phyloP scores from a whole-genome alignment of 2,329 filamentous ascomycete species.

The Aquanectria penicillioides region DNA sequence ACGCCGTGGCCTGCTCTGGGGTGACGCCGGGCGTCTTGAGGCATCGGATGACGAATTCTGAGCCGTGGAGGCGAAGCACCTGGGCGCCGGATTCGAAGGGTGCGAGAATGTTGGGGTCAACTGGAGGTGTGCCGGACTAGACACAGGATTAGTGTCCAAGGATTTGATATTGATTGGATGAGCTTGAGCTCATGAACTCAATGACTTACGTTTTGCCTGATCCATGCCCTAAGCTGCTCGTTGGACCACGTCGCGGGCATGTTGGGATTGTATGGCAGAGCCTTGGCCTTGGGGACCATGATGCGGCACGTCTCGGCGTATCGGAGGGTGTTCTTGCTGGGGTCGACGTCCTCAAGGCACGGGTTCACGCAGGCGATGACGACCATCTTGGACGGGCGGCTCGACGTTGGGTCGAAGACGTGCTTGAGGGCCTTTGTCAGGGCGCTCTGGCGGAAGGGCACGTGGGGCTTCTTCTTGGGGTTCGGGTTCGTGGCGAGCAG shows the following conservation, averaged over 20 bases:
- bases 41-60: conserved; percentile 54
- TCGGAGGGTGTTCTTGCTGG: conserved; percentile 59
- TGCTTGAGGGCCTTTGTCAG: conserved; percentile 46
- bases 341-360: conserved; percentile 53
- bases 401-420: conserved; percentile 55
- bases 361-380: conserved; percentile 61
- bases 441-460: conserved; percentile 54
- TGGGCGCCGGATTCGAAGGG: conserved; percentile 53
- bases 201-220: conserved; percentile 50
- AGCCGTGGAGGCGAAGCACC: conserved; percentile 50
- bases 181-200: no score
- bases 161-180: neutral
- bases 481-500: conserved; percentile 5
- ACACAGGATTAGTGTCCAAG: neutral
- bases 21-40: conserved; percentile 49
- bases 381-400: conserved; percentile 53
- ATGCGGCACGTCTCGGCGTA: conserved; percentile 60
- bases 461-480: conserved; percentile 47
- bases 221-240: conserved; percentile 51
- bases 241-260: conserved; percentile 53
- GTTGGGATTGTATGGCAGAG: conserved; percentile 35
- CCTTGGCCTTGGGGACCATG: conserved; percentile 43
- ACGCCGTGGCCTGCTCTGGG: conserved; percentile 52
- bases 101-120: conserved; percentile 48
- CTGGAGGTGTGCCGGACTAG: conserved; percentile 52